Percentiles rank a stretch among this genome's conserved stretches.
These are phyloP conservation scores for Anthracocystis panici-leucophaei DNA, from an alignment of 1,284 basidiomycete genomes.

Conservation along the genomic window DNA sequence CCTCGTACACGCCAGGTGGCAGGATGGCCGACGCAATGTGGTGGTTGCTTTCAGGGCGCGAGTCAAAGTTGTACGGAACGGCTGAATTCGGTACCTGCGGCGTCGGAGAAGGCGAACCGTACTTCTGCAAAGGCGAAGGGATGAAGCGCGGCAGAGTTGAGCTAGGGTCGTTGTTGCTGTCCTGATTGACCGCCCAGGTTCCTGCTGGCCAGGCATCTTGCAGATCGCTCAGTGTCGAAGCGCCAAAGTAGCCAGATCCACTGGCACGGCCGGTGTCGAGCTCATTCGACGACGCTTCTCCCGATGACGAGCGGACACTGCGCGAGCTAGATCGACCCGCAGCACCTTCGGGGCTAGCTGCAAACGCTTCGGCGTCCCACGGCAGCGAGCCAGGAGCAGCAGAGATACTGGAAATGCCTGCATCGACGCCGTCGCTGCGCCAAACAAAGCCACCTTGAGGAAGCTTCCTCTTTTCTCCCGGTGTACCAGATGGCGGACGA, in stretches of 20 bases:
- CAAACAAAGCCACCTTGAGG: conserved; percentile 59
- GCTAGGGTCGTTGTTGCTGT: conserved; percentile 28
- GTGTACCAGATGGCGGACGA: conserved; percentile 36
- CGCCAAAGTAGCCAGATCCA: conserved; percentile 29
- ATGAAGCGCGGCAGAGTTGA: conserved; percentile 42
- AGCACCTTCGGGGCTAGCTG: conserved; percentile 31
- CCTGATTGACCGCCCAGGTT: conserved; percentile 47
- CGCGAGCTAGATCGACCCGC: conserved; percentile 18
- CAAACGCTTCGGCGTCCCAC: conserved; percentile 45
- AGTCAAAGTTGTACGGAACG: conserved; percentile 38
- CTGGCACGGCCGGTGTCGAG: conserved; percentile 21
- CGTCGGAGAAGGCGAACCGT: conserved; percentile 29
- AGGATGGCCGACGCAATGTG: conserved; percentile 36
- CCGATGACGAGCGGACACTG: conserved; percentile 34
- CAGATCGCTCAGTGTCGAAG: conserved; percentile 43
- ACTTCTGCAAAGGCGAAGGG: conserved; percentile 43
- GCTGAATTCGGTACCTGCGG: conserved; percentile 16
- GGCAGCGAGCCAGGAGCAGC: conserved; percentile 29
- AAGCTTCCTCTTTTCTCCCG: conserved; percentile 43
- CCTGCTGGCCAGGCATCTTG: conserved; percentile 48
- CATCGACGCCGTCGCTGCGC: conserved; percentile 49
- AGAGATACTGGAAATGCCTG: conserved; percentile 29
- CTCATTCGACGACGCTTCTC: conserved; percentile 40
- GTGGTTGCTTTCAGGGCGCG: conserved; percentile 18
- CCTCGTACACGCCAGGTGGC: conserved; percentile 53